Evolutionary conservation across 805 yeast genomes (phyloP), one percentile per base, ranked within the genome.

Genomic region (Nakazawaea siamensis): DNA sequence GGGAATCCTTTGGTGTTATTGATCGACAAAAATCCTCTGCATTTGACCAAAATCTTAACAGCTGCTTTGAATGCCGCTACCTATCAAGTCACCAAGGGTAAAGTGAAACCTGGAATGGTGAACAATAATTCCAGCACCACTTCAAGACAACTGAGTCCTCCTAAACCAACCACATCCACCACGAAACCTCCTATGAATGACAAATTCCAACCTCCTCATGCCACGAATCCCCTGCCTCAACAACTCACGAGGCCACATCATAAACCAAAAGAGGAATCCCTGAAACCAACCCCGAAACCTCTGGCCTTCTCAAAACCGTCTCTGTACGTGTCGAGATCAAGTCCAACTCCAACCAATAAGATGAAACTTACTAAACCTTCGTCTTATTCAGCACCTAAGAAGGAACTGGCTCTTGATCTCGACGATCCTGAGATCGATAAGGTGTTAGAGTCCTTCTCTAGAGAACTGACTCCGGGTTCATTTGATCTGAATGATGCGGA

Each of bases 51-150:
- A 51, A 82, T 83, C 41, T 62, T 83, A 43, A 85, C 83, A 5
- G 82, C 83, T 27, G 92, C 92, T 1, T 72, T 83, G 48, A 80
- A 83, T 46, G 85, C 85, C 31, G 83, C 88, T 0, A 80, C 88
- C 1, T 61, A 62, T 17, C 73, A 73, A 45, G 70, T 73, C 2
- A 73, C 79, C 1, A 70, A 70, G 48, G 76, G 75, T 31, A 64
- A 69, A 43, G 65, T 68, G 9, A 65, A 67, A 31, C 41, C 41
- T 9, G 41, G 41, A 24, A 31, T 34, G 38, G 35, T 31, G 7
- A 34, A 30, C 14, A 38, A 38, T 18, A 38, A 37, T 17, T 2
- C 16, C 16, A 14, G 27, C 20, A 8, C 17, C 25, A 15, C 17
- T 18, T n/a, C 42, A 30, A 18, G 33, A 16, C 29, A 56, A 37